phyloP scores from a whole-genome alignment of 371 early-diverging fungal species.

The Racocetra persica region DNA sequence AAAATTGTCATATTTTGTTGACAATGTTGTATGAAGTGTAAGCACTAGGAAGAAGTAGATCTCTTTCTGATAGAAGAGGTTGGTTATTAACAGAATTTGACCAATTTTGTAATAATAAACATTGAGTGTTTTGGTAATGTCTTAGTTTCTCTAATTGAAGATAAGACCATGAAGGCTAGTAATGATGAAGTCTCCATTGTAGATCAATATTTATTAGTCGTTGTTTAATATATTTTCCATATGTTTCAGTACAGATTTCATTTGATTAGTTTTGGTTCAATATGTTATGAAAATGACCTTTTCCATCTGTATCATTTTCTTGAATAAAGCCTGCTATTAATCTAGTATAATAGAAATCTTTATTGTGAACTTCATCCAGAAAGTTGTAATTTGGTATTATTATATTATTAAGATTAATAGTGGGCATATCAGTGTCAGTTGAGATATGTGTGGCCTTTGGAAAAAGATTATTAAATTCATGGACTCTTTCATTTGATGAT shows the following conservation, averaged over 20 bases:
- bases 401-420: not conserved
- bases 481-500: not conserved
- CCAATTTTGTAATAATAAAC: too few species aligned
- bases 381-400: not conserved
- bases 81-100: too few species aligned
- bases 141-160: not conserved
- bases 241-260: not conserved
- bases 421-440: not conserved
- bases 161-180: not conserved
- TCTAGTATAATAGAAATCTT: not conserved
- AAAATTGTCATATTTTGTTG: too few species aligned
- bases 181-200: not conserved
- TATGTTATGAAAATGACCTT: conserved; percentile 12
- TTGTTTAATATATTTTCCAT: conserved; percentile 21
- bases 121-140: conserved; percentile 9
- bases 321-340: not conserved
- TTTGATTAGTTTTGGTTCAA: not conserved
- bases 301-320: not conserved
- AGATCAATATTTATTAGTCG: not conserved
- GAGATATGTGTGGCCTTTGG: too few species aligned
- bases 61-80: too few species aligned
- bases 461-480: not conserved
- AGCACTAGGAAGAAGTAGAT: too few species aligned
- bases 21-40: too few species aligned
- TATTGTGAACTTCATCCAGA: not conserved